Evolutionary conservation across 1,284 basidiomycete species (phyloP), one percentile per base, ranked within the genome.

Genomic region (Coniferiporia sulphurascens): DNA sequence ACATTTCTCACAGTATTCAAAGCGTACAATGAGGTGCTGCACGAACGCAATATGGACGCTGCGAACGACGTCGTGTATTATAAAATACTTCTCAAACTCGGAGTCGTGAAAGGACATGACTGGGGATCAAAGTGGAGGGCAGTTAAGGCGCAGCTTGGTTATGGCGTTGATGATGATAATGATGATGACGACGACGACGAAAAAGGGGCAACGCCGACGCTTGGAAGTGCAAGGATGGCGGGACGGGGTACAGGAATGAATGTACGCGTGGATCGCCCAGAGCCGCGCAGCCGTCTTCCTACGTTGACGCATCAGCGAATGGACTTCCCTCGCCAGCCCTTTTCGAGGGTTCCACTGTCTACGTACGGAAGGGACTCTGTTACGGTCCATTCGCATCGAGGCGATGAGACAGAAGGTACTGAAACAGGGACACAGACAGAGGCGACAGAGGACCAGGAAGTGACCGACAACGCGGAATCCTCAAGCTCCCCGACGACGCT

Each of bases 1-100:
- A 86, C 85, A 0, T 91, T 91, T 66, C 74, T 89, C 38, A 79
- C 82, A 1, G 81, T 91, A n/a, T 85, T 90, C 77, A 89, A 88
- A 66, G 87, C 89, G 0, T 93, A 93, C 69, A 89, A 85, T 65
- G 85, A 87, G 61, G 81, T 90, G 19, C 74, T 92, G 15, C 79
- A 80, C 59, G 85, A 87, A 63, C 78, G 84, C 4, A 86, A 86
- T 1, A 72, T 92, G n/a, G 87, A 91, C 65, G 80, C 85, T n/a
- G 82, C 86, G 60, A 76, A 82, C 36, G 91, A 93, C 69, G 87
- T 89, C 13, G 75, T 85, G n/a, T 89, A 86, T 68, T 93, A 91
- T 69, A 82, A 83, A 27, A 88, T 89, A 69, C 71, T 93, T 36
- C 72, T 93, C 61, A 91, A 92, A 69, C 74, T 93, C 4, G 87